Evolutionary conservation across 345 rosid species (phyloP).

Genomic region (Linum lewisii): DNA sequence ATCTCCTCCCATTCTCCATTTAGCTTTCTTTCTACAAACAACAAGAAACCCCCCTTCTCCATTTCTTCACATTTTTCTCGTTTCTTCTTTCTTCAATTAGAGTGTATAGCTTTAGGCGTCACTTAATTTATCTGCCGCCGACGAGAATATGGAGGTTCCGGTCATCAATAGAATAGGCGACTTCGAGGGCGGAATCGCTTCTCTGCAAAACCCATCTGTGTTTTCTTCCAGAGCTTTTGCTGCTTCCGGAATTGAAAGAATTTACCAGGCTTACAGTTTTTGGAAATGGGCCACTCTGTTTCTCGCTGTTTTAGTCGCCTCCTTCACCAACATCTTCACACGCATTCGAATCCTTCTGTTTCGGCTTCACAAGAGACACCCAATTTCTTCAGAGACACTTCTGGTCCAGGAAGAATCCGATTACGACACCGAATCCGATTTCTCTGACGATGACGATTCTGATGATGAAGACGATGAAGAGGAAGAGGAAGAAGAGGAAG

Average conservation of each 20-base stretch:
- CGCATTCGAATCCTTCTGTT: slow-evolving; percentile 33
- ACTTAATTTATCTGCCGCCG: background rate
- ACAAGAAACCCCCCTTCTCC: background rate
- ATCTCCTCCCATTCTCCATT: background rate
- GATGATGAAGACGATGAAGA: slow-evolving; percentile 23
- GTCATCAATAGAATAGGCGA: slow-evolving; percentile 50
- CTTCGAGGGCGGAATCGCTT: slow-evolving; percentile 38
- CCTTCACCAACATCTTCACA: slow-evolving; percentile 32
- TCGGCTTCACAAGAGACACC: slow-evolving; percentile 17
- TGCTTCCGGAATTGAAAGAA: slow-evolving; percentile 11
- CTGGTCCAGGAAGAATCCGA: background rate
- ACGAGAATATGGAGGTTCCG: slow-evolving; percentile 47
- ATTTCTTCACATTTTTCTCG: background rate
- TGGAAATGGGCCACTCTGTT: slow-evolving; percentile 67
- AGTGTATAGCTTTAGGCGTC: too few relatives aligned
- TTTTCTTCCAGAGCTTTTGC: background rate
- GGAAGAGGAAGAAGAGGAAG: slow-evolving; percentile 9
- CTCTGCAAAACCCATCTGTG: slow-evolving; percentile 18
- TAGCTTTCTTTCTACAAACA: background rate
- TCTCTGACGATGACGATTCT: background rate
- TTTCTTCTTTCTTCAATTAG: background rate
- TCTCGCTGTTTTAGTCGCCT: slow-evolving; percentile 50
- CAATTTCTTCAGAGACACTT: background rate
- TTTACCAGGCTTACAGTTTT: slow-evolving; percentile 29
- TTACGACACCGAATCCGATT: background rate